These are phyloP conservation scores for Ustilago nuda DNA, from an alignment of 1,284 basidiomycete species.

Conservation along the genomic window DNA sequence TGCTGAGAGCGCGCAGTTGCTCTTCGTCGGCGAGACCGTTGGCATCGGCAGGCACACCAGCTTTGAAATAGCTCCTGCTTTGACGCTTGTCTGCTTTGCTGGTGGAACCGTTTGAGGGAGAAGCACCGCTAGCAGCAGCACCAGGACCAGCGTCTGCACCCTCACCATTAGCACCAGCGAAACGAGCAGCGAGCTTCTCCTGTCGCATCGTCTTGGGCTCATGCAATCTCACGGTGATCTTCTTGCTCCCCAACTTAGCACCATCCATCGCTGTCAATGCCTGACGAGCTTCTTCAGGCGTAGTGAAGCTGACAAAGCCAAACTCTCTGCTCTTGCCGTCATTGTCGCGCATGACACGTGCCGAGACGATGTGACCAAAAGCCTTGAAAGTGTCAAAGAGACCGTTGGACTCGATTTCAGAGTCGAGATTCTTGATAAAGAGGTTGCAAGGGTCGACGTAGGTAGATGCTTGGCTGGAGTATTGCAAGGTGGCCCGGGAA, in stretches of 20 bases:
- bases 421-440: conserved; percentile 65
- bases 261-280: conserved; percentile 79
- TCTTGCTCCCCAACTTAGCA: conserved; percentile 72
- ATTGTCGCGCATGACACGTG: conserved; percentile 92
- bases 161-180: conserved; percentile 63
- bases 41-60: conserved; percentile 46
- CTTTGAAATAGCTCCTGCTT: conserved; percentile 58
- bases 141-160: conserved; percentile 6
- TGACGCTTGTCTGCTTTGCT: conserved; percentile 42
- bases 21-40: conserved; percentile 72
- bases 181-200: conserved; percentile 84
- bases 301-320: conserved; percentile 86
- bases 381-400: conserved; percentile 56
- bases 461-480: conserved; percentile 55
- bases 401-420: conserved; percentile 47
- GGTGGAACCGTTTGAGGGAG: conserved; percentile 7
- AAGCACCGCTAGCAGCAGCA: background rate
- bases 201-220: conserved; percentile 88
- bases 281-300: conserved; percentile 73
- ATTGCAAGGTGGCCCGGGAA: conserved; percentile 42
- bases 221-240: conserved; percentile 85
- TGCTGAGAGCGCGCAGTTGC: conserved; percentile 79
- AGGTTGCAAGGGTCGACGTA: conserved; percentile 66
- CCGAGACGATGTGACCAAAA: conserved; percentile 73
- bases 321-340: conserved; percentile 85